Base-by-base conservation (phyloP, 495 filamentous ascomycete species). In the Xanthoparmelia taractica region DNA sequence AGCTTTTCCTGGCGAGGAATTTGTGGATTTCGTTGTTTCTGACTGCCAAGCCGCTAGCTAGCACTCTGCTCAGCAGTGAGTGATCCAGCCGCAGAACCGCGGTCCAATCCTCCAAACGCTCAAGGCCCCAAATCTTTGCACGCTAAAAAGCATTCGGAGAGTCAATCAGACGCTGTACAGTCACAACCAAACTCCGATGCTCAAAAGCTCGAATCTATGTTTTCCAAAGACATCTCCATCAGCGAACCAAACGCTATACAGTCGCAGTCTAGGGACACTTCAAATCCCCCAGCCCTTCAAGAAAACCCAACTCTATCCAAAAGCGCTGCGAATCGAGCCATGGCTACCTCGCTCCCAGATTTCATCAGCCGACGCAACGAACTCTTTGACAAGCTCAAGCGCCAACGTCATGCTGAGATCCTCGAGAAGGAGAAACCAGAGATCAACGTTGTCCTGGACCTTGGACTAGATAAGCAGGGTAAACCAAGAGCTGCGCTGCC, bases 331-430 rank as follows among this genome's bases (percentile, higher is more conserved):
- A 40, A 20, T 27, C 78, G 13, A 87, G 87, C 43, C 88, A 81
- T 88, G 87, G 89, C 89, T 86, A 89, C 67, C 89, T 82, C 84
- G n/a, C 79, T 85, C 36, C 88, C 93, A 27, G 81, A 85, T n/a
- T 96, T 88, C 74, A 80, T 97, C 65, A 76, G 90, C 67, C 82
- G 92, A 68, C 87, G 94, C 37, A 88, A 97, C 70, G 78, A 85
- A 34, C 75, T 98, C 10, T 98, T 97, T 76, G 87, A 97, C 65
- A 84, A 86, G 68, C 76, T 97, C 33, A 96, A 92, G 82, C 85
- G 87, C 65, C 80, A 89, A 73, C 83, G 88, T 69, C 85, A 96
- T 59, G 85, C 86, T 23, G 87, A 94, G 57, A 71, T 88, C 59
- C 75, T 80, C 58, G 72, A 69, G 47, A 77, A 73, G 57, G 72